Evolutionary conservation across 2,329 filamentous ascomycete genomes (phyloP), one percentile per base, ranked within the genome.

Genomic region (Trichophyton rubrum): DNA sequence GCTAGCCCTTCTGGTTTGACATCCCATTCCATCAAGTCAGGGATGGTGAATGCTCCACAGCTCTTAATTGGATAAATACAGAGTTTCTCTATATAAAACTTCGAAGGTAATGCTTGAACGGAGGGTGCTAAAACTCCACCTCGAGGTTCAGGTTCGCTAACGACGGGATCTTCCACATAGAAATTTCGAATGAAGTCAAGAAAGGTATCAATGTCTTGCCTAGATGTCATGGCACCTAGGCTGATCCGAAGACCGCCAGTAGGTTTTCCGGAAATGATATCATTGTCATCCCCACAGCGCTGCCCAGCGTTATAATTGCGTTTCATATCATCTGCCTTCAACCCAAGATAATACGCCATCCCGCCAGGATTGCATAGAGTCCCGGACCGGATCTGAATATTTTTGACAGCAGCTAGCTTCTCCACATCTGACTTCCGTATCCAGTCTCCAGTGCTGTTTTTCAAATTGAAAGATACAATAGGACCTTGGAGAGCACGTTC

Each of bases 41-140:
- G 86, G 33, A 97, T 79, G 40, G 77, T 77, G 71, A 87, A 95
- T 0, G 88, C 88, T 15, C 85, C 88, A 68, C 93, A 97, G 70
- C 90, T 96, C 73, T 99, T 99, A 69, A 99, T 91, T 0, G 93
- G 93, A 68, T 90, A 99, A 0, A 97, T 82, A 0, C 80, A 84
- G 15, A 91, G 80, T 59, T 78, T 79, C 63, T 87, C 82, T n/a
- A 90, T 78, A 53, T 77, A 77, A 59, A 84, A 76, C 49, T 63
- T 63, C 7, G 68, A 59, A 45, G 66, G 58, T 43, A 55, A 27
- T 58, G n/a, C 47, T 60, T 38, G 61, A 56, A 20, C 43, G 15
- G 20, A 33, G 22, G 3, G 35, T 11, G 11, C 27, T 24, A 27
- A 56, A 27, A 27, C 41, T 4, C n/a, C 47, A 13, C 24, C 30